Evolutionary conservation across 495 filamentous ascomycete species (phyloP).

Genomic region (Penicillium coffeae): DNA sequence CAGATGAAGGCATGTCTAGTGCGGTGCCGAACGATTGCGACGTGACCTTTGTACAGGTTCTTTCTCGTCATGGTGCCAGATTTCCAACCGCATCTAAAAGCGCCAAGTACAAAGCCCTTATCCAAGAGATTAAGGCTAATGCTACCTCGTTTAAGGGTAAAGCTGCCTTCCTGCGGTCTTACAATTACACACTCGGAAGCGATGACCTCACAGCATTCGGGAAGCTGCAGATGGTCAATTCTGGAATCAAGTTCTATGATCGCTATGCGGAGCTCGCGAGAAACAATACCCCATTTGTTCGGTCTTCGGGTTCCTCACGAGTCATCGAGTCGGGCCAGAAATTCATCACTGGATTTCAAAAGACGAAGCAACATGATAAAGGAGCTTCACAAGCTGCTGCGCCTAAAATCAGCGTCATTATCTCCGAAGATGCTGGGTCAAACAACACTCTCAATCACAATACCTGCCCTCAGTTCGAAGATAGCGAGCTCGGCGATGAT

Average conservation of each 20-base stretch:
- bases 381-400: conserved; percentile 26
- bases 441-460: conserved; percentile 79
- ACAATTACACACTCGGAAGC: conserved; percentile 67
- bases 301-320: conserved; percentile 64
- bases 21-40: conserved; percentile 59
- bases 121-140: conserved; percentile 57
- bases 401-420: conserved; percentile 57
- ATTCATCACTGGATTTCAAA: conserved; percentile 68
- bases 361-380: conserved; percentile 47
- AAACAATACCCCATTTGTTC: conserved; percentile 61
- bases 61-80: conserved; percentile 81
- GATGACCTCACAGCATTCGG: conserved; percentile 74
- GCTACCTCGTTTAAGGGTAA: conserved; percentile 53
- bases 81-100: conserved; percentile 68
- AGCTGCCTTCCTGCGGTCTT: conserved; percentile 62
- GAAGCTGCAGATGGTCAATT: conserved; percentile 67
- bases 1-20: conserved; percentile 47
- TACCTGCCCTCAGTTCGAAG: conserved; percentile 60
- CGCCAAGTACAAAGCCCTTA: conserved; percentile 47
- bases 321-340: conserved; percentile 70
- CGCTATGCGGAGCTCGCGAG: conserved; percentile 60
- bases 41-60: conserved; percentile 71
- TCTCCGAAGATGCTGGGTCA: conserved; percentile 55
- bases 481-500: conserved; percentile 39
- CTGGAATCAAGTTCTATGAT: conserved; percentile 67